Conservation (phyloP, 1,284 basidiomycete genomes). For the Ceratobasidium sp. region DNA sequence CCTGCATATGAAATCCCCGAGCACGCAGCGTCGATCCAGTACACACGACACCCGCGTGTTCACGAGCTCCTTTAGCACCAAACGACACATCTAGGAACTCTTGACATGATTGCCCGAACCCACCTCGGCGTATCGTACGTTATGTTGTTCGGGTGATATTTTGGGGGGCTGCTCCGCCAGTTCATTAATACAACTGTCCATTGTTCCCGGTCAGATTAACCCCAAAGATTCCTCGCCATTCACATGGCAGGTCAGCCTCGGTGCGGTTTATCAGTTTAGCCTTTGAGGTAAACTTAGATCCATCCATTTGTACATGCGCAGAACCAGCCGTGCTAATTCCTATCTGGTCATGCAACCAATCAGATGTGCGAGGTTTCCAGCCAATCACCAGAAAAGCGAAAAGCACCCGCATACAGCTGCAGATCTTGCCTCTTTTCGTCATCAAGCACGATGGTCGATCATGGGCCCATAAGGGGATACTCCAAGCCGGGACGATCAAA, state of each 20-base stretch:
- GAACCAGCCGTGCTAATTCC: background rate
- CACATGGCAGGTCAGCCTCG: background rate
- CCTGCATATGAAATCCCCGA: background rate
- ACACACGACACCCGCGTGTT: background rate
- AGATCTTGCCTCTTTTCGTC: constrained; percentile 5
- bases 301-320: background rate
- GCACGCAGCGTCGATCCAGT: background rate
- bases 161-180: background rate
- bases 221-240: background rate
- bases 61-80: background rate
- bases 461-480: constrained; percentile 1
- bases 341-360: background rate
- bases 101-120: background rate
- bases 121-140: background rate
- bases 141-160: too few relatives aligned
- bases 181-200: background rate
- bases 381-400: background rate
- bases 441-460: constrained; percentile 4
- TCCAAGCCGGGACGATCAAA: constrained; percentile 10
- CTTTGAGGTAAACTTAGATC: background rate
- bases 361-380: background rate
- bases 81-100: background rate
- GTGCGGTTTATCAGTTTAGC: background rate
- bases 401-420: background rate
- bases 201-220: too few relatives aligned